These are phyloP conservation scores for Leccinum subatratum DNA, from an alignment of 1,284 basidiomycete species.

Conservation along the genomic window DNA sequence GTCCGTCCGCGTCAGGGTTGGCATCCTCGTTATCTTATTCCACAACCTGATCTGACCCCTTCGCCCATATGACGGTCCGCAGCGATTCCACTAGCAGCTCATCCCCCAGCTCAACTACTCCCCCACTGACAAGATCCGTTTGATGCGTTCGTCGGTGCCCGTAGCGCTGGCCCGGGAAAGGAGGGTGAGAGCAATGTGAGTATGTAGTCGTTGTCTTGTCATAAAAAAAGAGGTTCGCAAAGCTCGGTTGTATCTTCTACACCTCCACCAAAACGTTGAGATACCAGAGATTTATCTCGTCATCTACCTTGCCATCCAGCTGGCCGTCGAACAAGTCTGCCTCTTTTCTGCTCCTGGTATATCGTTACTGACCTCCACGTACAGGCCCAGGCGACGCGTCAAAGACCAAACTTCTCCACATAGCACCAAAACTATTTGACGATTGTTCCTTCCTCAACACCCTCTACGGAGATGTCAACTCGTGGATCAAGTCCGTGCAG, in stretches of 20 bases:
- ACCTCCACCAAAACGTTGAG: neutral
- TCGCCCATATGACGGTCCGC: conserved; percentile 52
- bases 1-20: conserved; percentile 20
- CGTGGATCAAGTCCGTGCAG: conserved; percentile 77
- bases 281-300: neutral
- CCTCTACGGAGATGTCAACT: conserved; percentile 90
- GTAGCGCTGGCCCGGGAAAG: conserved; percentile 73
- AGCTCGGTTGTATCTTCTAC: neutral
- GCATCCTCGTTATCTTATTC: conserved; percentile 7
- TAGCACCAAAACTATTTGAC: conserved; percentile 70
- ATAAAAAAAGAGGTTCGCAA: neutral
- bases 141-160: conserved; percentile 86
- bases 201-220: conserved; percentile 30
- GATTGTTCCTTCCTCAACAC: conserved; percentile 93
- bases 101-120: conserved; percentile 77
- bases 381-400: conserved; percentile 54
- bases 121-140: conserved; percentile 83
- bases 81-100: conserved; percentile 65
- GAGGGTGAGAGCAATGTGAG: conserved; percentile 84
- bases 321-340: conserved; percentile 37
- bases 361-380: conserved; percentile 14
- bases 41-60: conserved; percentile 14
- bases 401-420: conserved; percentile 73
- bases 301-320: neutral
- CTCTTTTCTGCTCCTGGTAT: conserved; percentile 12